Conservation (phyloP, 345 rosid genomes). For the Fremontodendron californicum region DNA sequence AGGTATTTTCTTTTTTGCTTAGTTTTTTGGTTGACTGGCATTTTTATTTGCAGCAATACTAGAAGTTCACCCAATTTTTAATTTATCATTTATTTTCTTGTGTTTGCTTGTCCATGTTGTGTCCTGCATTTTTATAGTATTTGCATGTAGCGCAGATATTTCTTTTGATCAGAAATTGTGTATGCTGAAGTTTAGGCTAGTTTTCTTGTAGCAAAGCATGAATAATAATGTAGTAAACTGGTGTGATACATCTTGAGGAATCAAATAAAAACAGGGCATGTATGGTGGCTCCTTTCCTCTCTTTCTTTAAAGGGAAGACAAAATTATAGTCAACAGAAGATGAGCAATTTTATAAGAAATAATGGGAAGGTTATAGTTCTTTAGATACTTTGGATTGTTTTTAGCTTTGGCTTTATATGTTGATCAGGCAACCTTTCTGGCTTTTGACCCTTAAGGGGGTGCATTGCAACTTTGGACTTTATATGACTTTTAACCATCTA, state of each 20-base stretch:
- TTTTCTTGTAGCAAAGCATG: neutral
- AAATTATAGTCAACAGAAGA: neutral
- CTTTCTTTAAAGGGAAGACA: too few species aligned
- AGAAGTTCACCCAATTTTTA: neutral
- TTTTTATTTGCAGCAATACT: neutral
- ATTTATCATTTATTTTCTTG: neutral
- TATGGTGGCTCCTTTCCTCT: neutral
- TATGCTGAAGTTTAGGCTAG: neutral
- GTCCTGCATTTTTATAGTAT: neutral
- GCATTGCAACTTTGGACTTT: neutral
- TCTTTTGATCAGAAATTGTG: neutral
- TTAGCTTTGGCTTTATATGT: neutral
- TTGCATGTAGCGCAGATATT: neutral
- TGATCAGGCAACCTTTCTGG: neutral
- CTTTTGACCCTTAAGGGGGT: neutral
- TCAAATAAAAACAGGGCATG: neutral
- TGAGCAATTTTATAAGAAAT: neutral
- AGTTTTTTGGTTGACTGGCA: neutral
- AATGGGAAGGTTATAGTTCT: neutral
- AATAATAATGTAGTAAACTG: neutral
- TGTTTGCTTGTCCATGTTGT: neutral
- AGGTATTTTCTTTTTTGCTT: conserved; percentile 39
- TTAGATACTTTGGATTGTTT: neutral
- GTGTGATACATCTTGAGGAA: neutral
- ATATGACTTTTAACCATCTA: neutral